Evolutionary conservation across 1,284 basidiomycete genomes (phyloP), one percentile per base, ranked within the genome.

Genomic region (Cerrena zonata): DNA sequence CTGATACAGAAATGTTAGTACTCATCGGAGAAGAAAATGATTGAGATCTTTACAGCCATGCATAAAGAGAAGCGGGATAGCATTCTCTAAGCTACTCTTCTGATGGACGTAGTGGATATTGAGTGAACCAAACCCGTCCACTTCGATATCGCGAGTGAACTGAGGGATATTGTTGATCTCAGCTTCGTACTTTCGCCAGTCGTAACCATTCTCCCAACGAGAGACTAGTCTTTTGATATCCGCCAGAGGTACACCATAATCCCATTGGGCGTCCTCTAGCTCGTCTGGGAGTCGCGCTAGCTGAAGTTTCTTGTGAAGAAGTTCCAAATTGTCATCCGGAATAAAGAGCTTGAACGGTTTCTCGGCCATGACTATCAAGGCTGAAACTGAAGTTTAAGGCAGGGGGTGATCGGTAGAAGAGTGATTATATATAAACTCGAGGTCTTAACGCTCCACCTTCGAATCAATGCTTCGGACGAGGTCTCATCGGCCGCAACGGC

Each of bases 41-140:
- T 5, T 4, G 7, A 7, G 4, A 12, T 65, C 74, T 30, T 55
- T 53, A 75, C 75, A 77, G 21, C 75, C 75, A 22, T 77, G 75
- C 5, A 72, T 65, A 53, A 73, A 76, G n/a, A 77, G 59, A 4
- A 77, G 49, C 0, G 76, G 75, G 25, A 77, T 72, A 0, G 76
- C 75, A 34, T 65, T 59, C 15, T 55, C 37, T 2, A 61, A 54
- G 15, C 52, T 49, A 49, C 69, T 75, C 41, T 44, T 49, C 19
- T 72, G 55, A 53, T 77, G 74, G 1, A 76, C 56, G 47, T 76
- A 80, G 55, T 81, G 77, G 3, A 80, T 62, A 45, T 71, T 72
- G 49, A 79, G 58, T 21, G 59, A 54, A 0, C 65, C 71, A 43
- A 69, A 70, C 5, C 56, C 61, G 0, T 70, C 65, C 0, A 76